These are phyloP conservation scores for Talaromyces rugulosus DNA, from an alignment of 2,329 filamentous ascomycete genomes.

Conservation along the genomic window DNA sequence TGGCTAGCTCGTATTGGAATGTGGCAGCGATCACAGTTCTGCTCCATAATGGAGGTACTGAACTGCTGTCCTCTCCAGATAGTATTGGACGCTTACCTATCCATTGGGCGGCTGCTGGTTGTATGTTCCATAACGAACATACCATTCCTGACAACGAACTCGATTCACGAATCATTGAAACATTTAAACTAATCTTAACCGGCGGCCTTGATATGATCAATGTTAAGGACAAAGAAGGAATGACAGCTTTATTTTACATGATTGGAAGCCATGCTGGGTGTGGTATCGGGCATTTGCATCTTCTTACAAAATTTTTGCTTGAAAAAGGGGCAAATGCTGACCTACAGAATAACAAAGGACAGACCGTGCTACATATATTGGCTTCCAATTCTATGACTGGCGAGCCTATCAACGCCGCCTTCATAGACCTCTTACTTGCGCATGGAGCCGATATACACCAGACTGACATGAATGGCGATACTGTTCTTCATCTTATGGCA, in stretches of 20 bases:
- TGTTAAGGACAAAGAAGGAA: slow-evolving; percentile 16
- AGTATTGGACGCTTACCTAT: slow-evolving; percentile 14
- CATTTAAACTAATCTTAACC: slow-evolving; percentile 19
- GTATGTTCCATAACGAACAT: slow-evolving; percentile 4
- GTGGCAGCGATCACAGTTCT: neutral
- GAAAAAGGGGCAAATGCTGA: slow-evolving; percentile 17
- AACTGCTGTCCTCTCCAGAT: slow-evolving; percentile 13
- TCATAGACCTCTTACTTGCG: slow-evolving; percentile 18
- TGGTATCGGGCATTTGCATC: slow-evolving; percentile 14
- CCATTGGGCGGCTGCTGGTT: slow-evolving; percentile 17
- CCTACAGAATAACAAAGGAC: slow-evolving; percentile 14
- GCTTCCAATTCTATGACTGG: slow-evolving; percentile 10
- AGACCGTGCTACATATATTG: slow-evolving; percentile 18
- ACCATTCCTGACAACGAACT: slow-evolving; percentile 10
- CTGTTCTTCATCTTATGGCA: slow-evolving; percentile 19
- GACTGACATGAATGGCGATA: slow-evolving; percentile 18
- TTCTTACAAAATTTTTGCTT: slow-evolving; percentile 15
- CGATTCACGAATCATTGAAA: slow-evolving; percentile 12
- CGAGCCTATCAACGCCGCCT: slow-evolving; percentile 12
- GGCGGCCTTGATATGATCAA: slow-evolving; percentile 17
- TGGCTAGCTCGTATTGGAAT: slow-evolving; percentile 9
- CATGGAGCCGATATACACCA: slow-evolving; percentile 18
- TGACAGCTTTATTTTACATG: slow-evolving; percentile 17
- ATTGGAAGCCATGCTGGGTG: slow-evolving; percentile 13
- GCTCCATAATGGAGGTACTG: slow-evolving; percentile 11